Evolutionary conservation across 306 rosid genomes (phyloP).

Genomic region (Quercus suber): DNA sequence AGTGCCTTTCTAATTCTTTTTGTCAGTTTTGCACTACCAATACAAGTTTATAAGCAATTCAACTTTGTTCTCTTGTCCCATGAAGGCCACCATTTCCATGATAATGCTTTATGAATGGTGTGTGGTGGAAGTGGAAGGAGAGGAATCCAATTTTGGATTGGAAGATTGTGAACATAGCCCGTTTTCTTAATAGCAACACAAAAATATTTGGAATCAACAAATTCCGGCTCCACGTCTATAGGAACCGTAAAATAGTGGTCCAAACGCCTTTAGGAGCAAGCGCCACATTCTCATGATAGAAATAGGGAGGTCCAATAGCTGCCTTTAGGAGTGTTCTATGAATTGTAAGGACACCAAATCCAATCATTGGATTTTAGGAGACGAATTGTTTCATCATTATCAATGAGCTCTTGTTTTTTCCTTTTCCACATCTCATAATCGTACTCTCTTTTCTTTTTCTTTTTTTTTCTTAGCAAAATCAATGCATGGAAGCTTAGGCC

Average conservation of each 20-base stretch:
- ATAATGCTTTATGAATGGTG: constrained; percentile 66
- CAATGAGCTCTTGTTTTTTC: constrained; percentile 42
- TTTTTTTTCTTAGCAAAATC: constrained; percentile 37
- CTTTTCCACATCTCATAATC: constrained; percentile 52
- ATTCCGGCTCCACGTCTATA: constrained; percentile 82
- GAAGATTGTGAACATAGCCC: constrained; percentile 91
- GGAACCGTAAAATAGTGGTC: constrained; percentile 75
- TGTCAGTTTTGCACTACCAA: constrained; percentile 66
- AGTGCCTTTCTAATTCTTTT: constrained; percentile 75
- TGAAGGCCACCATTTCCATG: constrained; percentile 90
- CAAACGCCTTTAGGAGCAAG: constrained; percentile 93
- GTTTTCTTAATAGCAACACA: constrained; percentile 90
- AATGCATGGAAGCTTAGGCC: constrained; percentile 12
- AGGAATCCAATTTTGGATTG: constrained; percentile 63
- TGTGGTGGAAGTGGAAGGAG: constrained; percentile 77
- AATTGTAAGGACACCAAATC: constrained; percentile 63
- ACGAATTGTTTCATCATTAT: constrained; percentile 66
- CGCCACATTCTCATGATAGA: constrained; percentile 93
- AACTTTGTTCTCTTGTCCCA: constrained; percentile 77
- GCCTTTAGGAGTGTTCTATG: constrained; percentile 56
- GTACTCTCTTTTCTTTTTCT: constrained; percentile 27
- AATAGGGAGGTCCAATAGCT: constrained; percentile 78
- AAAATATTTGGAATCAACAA: constrained; percentile 82
- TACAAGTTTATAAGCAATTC: constrained; percentile 70
- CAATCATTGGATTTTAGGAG: constrained; percentile 79